These are phyloP conservation scores for Collybia nuda DNA, from an alignment of 768 basidiomycete species.

Conservation along the genomic window DNA sequence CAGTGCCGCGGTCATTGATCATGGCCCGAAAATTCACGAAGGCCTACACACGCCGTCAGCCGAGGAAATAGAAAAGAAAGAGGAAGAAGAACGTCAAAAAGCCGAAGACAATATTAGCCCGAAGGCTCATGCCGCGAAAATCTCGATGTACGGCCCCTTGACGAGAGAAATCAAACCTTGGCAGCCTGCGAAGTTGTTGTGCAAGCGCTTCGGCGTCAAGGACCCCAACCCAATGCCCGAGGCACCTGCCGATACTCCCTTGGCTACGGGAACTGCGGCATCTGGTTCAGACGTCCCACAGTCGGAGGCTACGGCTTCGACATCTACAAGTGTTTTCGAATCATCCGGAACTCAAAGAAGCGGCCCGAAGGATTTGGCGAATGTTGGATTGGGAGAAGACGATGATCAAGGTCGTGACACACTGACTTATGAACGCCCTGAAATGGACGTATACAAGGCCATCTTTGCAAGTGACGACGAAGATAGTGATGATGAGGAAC, in stretches of 20 bases:
- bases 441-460: constrained; percentile 94
- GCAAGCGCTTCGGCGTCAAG: constrained; percentile 91
- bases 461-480: constrained; percentile 97
- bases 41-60: constrained; percentile 64
- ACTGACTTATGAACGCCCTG: constrained; percentile 83
- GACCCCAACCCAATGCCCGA: constrained; percentile 73
- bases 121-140: constrained; percentile 74
- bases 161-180: constrained; percentile 76
- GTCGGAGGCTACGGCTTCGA: constrained; percentile 10
- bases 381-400: constrained; percentile 91
- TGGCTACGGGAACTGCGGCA: constrained; percentile 9
- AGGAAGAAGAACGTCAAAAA: constrained; percentile 38
- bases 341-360: constrained; percentile 13
- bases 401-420: constrained; percentile 87
- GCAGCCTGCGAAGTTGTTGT: constrained; percentile 83
- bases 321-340: constrained; percentile 6
- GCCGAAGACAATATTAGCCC: constrained; percentile 68
- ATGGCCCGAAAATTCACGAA: constrained; percentile 58
- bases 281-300: constrained; percentile 16
- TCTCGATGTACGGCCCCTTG: constrained; percentile 89
- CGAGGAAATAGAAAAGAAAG: constrained; percentile 43
- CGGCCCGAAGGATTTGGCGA: constrained; percentile 63
- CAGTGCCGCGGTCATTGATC: constrained; percentile 71
- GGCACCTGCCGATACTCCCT: constrained; percentile 27
- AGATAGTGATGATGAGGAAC: constrained; percentile 72